Conservation (phyloP, 805 yeast genomes). For the Metschnikowia colocasiae region DNA sequence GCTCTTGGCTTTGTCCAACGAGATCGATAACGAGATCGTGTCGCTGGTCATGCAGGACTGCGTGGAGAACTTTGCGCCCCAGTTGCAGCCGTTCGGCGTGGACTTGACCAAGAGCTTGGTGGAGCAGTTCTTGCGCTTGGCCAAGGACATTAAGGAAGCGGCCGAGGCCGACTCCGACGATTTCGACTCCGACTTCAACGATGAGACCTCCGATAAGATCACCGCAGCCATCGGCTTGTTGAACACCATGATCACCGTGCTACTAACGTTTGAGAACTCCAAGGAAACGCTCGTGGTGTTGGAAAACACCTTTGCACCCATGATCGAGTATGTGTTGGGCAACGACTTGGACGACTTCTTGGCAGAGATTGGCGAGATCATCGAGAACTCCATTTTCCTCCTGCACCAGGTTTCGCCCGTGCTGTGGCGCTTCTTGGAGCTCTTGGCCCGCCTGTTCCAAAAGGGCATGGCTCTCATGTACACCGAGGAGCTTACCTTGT, state of each 20-base stretch:
- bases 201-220: slow-evolving; percentile 58
- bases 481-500: slow-evolving; percentile 71
- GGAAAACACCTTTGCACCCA: slow-evolving; percentile 67
- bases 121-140: slow-evolving; percentile 28
- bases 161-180: slow-evolving; percentile 25
- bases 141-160: slow-evolving; percentile 52
- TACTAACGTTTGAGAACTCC: slow-evolving; percentile 80
- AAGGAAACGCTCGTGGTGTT: slow-evolving; percentile 58
- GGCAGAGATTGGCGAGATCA: slow-evolving; percentile 70
- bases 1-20: slow-evolving; percentile 67
- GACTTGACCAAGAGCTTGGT: slow-evolving; percentile 26
- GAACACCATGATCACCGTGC: slow-evolving; percentile 76
- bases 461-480: slow-evolving; percentile 57
- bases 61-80: slow-evolving; percentile 83
- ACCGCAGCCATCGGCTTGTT: slow-evolving; percentile 80
- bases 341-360: slow-evolving; percentile 69
- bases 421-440: slow-evolving; percentile 71
- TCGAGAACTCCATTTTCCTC: slow-evolving; percentile 45
- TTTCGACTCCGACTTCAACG: slow-evolving; percentile 24
- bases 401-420: slow-evolving; percentile 46
- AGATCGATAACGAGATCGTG: slow-evolving; percentile 81
- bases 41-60: slow-evolving; percentile 93
- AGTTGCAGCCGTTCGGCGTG: slow-evolving; percentile 49
- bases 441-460: slow-evolving; percentile 33
- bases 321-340: slow-evolving; percentile 61